phyloP scores from a whole-genome alignment of 2,329 filamentous ascomycete genomes.

The Trichoderma sp. region DNA sequence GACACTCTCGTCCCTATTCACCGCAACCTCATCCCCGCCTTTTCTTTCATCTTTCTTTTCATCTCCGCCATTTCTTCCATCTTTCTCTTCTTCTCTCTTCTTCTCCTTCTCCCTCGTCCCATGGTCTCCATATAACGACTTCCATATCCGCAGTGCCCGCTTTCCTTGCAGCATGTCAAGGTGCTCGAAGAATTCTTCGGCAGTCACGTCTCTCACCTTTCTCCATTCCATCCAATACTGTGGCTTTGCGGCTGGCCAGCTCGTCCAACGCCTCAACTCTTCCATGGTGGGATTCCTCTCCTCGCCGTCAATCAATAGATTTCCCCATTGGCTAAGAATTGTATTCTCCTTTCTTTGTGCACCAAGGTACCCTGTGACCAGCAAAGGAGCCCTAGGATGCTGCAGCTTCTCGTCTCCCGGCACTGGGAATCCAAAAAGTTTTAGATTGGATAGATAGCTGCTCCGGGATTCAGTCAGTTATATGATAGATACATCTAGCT shows the following conservation, averaged over 20 bases:
- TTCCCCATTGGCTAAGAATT: slow-evolving; percentile 27
- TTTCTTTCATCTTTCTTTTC: not conserved
- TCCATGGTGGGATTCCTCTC: slow-evolving; percentile 16
- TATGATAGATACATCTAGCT: not conserved
- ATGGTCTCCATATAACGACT: not conserved
- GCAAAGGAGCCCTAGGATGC: slow-evolving; percentile 1
- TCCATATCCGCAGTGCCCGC: not conserved
- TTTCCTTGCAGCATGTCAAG: not conserved
- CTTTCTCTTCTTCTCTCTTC: not conserved
- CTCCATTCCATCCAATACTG: slow-evolving; percentile 32
- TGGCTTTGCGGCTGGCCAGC: slow-evolving; percentile 26
- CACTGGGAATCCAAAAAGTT: not conserved
- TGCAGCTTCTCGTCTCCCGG: not conserved
- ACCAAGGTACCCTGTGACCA: slow-evolving; percentile 24
- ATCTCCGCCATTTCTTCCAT: not conserved
- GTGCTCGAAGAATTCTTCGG: not conserved
- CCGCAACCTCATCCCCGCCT: too few species aligned
- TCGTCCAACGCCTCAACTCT: slow-evolving; percentile 27
- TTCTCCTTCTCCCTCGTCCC: not conserved
- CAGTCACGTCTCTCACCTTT: slow-evolving; percentile 20
- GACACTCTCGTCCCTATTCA: not conserved
- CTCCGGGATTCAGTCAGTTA: not conserved
- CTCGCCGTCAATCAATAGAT: slow-evolving; percentile 23
- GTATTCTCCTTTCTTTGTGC: slow-evolving; percentile 24
- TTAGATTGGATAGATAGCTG: not conserved